A percentile compares a stretch with the other conserved stretches of the same genome.
Conservation (phyloP, 805 yeast genomes). For the Saccharomycopsis olivae region DNA sequence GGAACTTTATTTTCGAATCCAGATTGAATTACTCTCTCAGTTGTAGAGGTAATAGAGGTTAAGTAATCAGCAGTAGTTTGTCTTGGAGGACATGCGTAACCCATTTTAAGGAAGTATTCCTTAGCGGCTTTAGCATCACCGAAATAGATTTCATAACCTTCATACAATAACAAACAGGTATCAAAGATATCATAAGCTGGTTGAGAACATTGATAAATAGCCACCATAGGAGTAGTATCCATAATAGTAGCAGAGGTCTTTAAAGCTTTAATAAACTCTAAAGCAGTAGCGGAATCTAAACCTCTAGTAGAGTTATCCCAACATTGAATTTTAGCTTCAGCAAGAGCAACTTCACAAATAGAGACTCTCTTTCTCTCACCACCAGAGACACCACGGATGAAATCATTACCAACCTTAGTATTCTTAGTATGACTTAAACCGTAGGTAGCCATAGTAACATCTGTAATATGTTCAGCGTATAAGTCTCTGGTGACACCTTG, state of each 20-base stretch:
- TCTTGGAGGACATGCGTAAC: constrained; percentile 44
- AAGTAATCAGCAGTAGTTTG: constrained; percentile 52
- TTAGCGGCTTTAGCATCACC: constrained; percentile 39
- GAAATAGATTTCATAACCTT: constrained; percentile 43
- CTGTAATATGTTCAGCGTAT: constrained; percentile 38
- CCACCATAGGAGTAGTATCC: constrained; percentile 45
- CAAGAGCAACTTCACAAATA: constrained; percentile 49
- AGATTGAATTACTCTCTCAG: constrained; percentile 33
- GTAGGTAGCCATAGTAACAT: constrained; percentile 41
- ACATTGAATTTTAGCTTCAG: constrained; percentile 40
- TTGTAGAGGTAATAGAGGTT: constrained; percentile 44
- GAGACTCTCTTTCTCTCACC: constrained; percentile 70
- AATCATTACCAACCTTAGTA: constrained; percentile 58
- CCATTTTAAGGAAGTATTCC: constrained; percentile 41
- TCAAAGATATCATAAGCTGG: constrained; percentile 44
- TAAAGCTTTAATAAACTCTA: constrained; percentile 44
- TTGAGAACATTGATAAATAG: constrained; percentile 52
- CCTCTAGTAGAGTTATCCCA: constrained; percentile 62
- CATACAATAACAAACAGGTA: constrained; percentile 42
- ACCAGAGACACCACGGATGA: constrained; percentile 63
- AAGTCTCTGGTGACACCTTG: constrained; percentile 38
- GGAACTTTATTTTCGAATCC: constrained; percentile 43
- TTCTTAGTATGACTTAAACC: constrained; percentile 44
- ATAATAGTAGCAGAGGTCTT: constrained; percentile 39
- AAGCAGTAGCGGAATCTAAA: constrained; percentile 51